Percentiles rank a stretch among this genome's conserved stretches.
Conservation (phyloP, 2,329 filamentous ascomycete species). For the Paecilomyces dactylethromorphus region DNA sequence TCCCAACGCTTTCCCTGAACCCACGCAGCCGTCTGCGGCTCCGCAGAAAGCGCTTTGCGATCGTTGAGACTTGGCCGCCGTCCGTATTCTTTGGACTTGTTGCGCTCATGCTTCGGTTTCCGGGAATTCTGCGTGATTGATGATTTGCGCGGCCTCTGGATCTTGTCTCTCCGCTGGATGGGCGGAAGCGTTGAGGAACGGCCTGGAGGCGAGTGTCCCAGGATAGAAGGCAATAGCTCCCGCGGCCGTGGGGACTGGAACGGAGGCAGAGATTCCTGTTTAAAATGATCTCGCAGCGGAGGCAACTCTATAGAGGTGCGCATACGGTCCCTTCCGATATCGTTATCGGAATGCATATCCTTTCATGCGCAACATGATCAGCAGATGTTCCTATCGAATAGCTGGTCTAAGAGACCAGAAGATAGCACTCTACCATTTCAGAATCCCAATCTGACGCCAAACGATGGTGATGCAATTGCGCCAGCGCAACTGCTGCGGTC, state of each 20-base stretch:
- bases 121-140: conserved; percentile 76
- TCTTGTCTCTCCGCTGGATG: conserved; percentile 65
- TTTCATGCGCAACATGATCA: conserved; percentile 28
- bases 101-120: conserved; percentile 72
- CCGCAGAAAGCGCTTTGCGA: conserved; percentile 78
- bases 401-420: conserved; percentile 3
- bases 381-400: conserved; percentile 3
- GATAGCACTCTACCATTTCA: conserved; percentile 57
- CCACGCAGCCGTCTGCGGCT: conserved; percentile 67
- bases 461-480: conserved; percentile 76
- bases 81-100: conserved; percentile 67
- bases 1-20: conserved; percentile 86
- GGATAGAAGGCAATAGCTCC: conserved; percentile 74
- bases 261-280: conserved; percentile 66
- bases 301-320: conserved; percentile 65
- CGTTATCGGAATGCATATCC: conserved; percentile 68
- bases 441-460: conserved; percentile 71
- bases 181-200: conserved; percentile 85
- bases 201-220: conserved; percentile 71
- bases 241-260: conserved; percentile 57
- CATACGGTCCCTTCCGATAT: conserved; percentile 57
- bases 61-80: conserved; percentile 68
- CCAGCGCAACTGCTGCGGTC: conserved; percentile 77
- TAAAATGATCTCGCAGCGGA: conserved; percentile 60
- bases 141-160: conserved; percentile 71